Conservation (phyloP, 176 grass and related monocot genomes). For the Oryza brachyantha region DNA sequence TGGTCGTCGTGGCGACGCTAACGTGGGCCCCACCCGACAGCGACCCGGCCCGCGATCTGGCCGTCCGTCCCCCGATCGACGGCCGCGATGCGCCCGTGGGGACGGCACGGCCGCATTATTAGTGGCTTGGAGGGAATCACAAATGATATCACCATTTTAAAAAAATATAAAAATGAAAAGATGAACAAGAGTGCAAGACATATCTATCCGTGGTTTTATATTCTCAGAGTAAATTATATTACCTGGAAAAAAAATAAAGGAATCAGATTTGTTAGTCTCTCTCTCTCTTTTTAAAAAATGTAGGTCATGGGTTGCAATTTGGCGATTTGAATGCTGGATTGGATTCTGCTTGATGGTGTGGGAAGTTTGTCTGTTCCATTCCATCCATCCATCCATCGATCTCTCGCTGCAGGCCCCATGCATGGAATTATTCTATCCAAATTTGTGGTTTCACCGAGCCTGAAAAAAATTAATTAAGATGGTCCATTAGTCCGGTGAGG, state of each 20-base stretch:
- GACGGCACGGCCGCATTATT: neutral
- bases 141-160: neutral
- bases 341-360: neutral
- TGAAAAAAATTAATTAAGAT: neutral
- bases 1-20: slow-evolving; percentile 15
- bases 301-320: neutral
- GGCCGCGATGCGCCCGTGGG: neutral
- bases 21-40: slow-evolving; percentile 20
- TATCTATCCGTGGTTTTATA: neutral
- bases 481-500: neutral
- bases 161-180: neutral
- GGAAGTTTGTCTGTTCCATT: neutral
- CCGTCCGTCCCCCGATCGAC: neutral
- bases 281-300: no score
- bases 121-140: neutral
- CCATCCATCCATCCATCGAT: neutral
- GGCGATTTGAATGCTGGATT: neutral
- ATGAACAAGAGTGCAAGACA: no score
- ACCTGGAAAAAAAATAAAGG: neutral
- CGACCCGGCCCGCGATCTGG: neutral
- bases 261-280: neutral
- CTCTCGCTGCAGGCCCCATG: neutral
- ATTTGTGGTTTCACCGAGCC: neutral
- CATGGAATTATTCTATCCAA: neutral
- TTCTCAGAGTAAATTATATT: neutral